phyloP scores from a whole-genome alignment of 345 rosid species.

The Moricandia moricandioides region DNA sequence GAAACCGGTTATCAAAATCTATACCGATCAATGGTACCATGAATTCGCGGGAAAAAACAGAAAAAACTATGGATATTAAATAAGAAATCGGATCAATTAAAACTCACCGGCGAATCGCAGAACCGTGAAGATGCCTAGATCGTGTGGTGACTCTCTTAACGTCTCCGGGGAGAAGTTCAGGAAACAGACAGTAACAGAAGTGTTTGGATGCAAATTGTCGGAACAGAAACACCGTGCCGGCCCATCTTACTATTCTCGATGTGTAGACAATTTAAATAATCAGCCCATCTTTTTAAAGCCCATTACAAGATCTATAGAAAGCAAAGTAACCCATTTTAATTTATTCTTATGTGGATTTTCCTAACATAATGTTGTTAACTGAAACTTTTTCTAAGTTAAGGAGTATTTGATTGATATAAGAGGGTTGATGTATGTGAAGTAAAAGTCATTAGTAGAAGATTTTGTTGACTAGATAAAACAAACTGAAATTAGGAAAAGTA shows the following conservation, averaged over 20 bases:
- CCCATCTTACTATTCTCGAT: background rate
- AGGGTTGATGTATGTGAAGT: too few species aligned
- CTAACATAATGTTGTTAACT: background rate
- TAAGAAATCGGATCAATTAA: background rate
- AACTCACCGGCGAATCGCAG: slow-evolving; percentile 25
- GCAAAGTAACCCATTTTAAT: background rate
- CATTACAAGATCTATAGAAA: background rate
- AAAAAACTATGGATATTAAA: slow-evolving; percentile 1
- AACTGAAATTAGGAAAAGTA: slow-evolving; percentile 1
- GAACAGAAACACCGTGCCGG: background rate
- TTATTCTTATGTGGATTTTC: background rate
- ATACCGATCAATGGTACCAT: background rate
- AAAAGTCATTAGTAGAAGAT: background rate
- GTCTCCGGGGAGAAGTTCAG: slow-evolving; percentile 13
- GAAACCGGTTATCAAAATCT: slow-evolving; percentile 11
- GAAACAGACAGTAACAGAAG: background rate
- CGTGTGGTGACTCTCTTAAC: background rate
- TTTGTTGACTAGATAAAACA: background rate
- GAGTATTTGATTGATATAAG: background rate
- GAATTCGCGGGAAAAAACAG: background rate
- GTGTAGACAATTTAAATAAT: background rate
- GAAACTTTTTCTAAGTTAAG: too few species aligned
- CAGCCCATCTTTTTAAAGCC: slow-evolving; percentile 10
- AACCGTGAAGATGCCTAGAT: slow-evolving; percentile 2
- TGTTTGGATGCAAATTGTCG: background rate